Conservation (phyloP, 2,329 filamentous ascomycete species). For the Phoma sp. region DNA sequence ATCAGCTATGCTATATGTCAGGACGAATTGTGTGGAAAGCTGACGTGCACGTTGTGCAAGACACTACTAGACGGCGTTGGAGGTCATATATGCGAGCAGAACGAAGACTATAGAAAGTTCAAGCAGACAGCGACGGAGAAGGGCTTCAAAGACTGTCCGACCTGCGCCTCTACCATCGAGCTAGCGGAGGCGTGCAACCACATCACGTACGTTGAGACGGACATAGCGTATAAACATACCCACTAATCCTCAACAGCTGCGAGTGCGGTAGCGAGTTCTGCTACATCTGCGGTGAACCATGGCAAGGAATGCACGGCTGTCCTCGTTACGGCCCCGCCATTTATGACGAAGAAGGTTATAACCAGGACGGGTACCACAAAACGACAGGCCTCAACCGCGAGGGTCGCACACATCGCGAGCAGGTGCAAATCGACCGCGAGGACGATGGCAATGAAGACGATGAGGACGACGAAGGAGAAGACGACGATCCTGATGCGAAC, state of each 20-base stretch:
- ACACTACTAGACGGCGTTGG: conserved; percentile 14
- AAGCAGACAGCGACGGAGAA: conserved; percentile 31
- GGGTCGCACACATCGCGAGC: conserved; percentile 29
- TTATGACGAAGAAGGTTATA: conserved; percentile 44
- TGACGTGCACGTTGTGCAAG: conserved; percentile 39
- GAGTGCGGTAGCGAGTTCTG: conserved; percentile 42
- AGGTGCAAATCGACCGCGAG: conserved; percentile 7
- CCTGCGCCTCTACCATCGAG: conserved; percentile 36
- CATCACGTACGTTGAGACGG: conserved; percentile 33
- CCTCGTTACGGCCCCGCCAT: conserved; percentile 39
- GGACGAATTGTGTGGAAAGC: conserved; percentile 23
- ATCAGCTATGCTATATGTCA: conserved; percentile 35
- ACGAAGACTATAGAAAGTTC: conserved; percentile 36
- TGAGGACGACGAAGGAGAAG: conserved; percentile 11
- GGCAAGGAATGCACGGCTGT: conserved; percentile 41
- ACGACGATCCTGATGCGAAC: conserved; percentile 6
- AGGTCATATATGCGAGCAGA: conserved; percentile 30
- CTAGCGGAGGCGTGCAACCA: conserved; percentile 46
- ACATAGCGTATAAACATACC: neutral
- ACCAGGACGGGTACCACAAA: conserved; percentile 41
- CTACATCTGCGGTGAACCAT: conserved; percentile 43
- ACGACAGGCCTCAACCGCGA: conserved; percentile 36
- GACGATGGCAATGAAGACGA: conserved; percentile 21
- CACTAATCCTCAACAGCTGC: conserved; percentile 26
- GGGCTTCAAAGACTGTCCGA: conserved; percentile 39